These are phyloP conservation scores for Linum lewisii DNA, from an alignment of 345 rosid genomes.

Conservation along the genomic window DNA sequence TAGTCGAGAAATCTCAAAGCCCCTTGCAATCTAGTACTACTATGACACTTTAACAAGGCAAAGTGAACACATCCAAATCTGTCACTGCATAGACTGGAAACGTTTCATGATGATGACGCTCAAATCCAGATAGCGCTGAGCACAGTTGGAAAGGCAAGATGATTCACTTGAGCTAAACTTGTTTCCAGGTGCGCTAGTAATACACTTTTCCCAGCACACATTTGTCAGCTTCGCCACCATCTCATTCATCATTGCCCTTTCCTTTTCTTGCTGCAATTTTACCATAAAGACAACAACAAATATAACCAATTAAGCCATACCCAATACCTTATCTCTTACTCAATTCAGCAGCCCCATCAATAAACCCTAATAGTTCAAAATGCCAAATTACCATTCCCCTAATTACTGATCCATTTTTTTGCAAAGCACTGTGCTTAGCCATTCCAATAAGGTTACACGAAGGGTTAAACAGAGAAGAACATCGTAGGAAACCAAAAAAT, in stretches of 20 bases:
- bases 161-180: slow-evolving; percentile 89
- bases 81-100: slow-evolving; percentile 60
- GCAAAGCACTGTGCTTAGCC: no score
- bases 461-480: no score
- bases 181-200: slow-evolving; percentile 71
- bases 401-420: no score
- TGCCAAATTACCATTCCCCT: not conserved
- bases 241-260: slow-evolving; percentile 75
- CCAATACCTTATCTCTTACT: not conserved
- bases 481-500: no score
- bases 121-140: slow-evolving; percentile 75
- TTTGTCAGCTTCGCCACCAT: slow-evolving; percentile 70
- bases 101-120: slow-evolving; percentile 69
- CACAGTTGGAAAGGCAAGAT: slow-evolving; percentile 67
- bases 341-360: not conserved
- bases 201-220: slow-evolving; percentile 95
- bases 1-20: not conserved
- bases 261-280: slow-evolving; percentile 65
- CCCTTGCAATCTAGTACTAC: not conserved
- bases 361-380: not conserved
- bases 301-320: not conserved
- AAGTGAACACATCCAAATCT: not conserved
- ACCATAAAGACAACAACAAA: not conserved
- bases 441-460: no score
- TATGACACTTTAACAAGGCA: not conserved